A percentile compares a stretch with the other conserved stretches of the same genome.
phyloP scores from a whole-genome alignment of 139 green algal genomes.

The Microglena sp. region DNA sequence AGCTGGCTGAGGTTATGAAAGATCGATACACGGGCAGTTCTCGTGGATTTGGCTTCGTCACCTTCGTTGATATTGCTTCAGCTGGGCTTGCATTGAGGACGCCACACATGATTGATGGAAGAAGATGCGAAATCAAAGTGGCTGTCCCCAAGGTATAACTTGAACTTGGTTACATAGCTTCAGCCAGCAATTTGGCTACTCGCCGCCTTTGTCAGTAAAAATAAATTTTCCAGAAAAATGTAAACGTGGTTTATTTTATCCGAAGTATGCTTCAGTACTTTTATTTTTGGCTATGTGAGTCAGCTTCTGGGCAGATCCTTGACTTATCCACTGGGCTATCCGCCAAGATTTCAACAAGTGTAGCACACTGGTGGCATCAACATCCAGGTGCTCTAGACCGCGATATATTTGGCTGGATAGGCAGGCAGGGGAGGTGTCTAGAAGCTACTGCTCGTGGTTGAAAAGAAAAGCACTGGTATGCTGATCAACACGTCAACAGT shows the following conservation, averaged over 20 bases:
- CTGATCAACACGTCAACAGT: background rate
- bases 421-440: too few relatives aligned
- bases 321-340: too few relatives aligned
- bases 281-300: background rate
- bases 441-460: too few relatives aligned
- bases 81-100: slow-evolving; percentile 29
- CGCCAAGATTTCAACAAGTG: too few relatives aligned
- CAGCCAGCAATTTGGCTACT: too few relatives aligned
- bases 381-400: too few relatives aligned
- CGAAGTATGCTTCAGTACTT: background rate
- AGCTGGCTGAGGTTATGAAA: slow-evolving; percentile 69
- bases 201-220: too few relatives aligned
- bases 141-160: slow-evolving; percentile 57
- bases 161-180: too few relatives aligned
- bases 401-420: too few relatives aligned
- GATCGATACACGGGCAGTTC: slow-evolving; percentile 50
- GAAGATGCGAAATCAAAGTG: slow-evolving; percentile 66
- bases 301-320: background rate
- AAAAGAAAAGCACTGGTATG: background rate
- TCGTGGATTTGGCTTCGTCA: slow-evolving; percentile 58
- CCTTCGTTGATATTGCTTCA: slow-evolving; percentile 33
- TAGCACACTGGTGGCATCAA: too few relatives aligned
- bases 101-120: slow-evolving; percentile 58
- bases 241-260: background rate
- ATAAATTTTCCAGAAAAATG: too few relatives aligned